A percentile compares a stretch with the other conserved stretches of the same genome.
These are phyloP conservation scores for Penicillium pancosmium DNA, from an alignment of 495 filamentous ascomycete genomes.

Conservation along the genomic window DNA sequence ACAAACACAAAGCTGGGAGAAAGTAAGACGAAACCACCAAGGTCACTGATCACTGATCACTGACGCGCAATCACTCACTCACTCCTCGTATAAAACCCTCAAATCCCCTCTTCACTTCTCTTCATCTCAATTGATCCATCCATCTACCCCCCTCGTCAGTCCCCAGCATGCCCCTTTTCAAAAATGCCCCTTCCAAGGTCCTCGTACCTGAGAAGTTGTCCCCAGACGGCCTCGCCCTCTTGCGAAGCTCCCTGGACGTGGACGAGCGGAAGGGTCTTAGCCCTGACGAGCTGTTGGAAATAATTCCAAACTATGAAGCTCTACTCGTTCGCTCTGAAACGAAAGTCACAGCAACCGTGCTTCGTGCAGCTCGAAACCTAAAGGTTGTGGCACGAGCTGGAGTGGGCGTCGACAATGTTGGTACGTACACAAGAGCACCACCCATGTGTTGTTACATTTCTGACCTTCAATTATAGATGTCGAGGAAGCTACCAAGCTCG, in stretches of 20 bases:
- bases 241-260: constrained; percentile 59
- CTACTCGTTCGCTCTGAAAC: constrained; percentile 74
- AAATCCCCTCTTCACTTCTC: neutral
- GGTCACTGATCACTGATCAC: too few species aligned
- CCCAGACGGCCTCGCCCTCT: constrained; percentile 66
- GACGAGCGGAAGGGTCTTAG: constrained; percentile 59
- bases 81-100: neutral
- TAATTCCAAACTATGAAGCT: constrained; percentile 66
- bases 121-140: neutral
- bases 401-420: constrained; percentile 76
- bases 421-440: constrained; percentile 18
- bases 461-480: constrained; percentile 47
- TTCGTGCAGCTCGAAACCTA: constrained; percentile 59
- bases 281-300: constrained; percentile 54
- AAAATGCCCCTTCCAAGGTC: constrained; percentile 51
- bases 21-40: too few species aligned
- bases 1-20: neutral
- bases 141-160: neutral
- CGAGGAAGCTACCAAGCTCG: constrained; percentile 61
- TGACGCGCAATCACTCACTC: too few species aligned
- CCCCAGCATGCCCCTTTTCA: constrained; percentile 20
- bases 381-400: constrained; percentile 75
- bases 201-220: constrained; percentile 75
- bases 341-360: constrained; percentile 63
- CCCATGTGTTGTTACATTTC: neutral